Base-by-base conservation (phyloP, 495 filamentous ascomycete genomes). In the Margaritispora aquatica region DNA sequence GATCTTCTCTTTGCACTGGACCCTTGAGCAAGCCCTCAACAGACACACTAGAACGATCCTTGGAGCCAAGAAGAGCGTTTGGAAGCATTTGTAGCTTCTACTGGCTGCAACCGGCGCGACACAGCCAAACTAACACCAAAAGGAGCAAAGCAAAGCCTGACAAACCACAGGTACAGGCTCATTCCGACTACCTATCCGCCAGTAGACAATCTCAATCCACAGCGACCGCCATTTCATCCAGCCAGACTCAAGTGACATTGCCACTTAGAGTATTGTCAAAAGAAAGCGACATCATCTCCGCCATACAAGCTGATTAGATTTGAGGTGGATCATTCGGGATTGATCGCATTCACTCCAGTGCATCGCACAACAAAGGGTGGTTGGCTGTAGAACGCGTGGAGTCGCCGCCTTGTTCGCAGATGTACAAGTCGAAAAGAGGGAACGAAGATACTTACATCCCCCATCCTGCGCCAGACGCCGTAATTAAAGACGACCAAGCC, bases 401-500 rank as follows among this genome's bases (percentile, higher is more conserved):
- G 15, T 9, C 31, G 31, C 38, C 49, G 41, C 38, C 26, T 48
- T 27, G 52, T 2, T n/a, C 15, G 38, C 36, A 19, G 58, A 51
- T 50, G 47, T 31, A 24, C 8, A 17, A 54, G 20, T n/a, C 36
- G 13, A 38, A 48, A 23, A 60, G 41, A 50, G 17, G 3, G 17
- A 29, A 29, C 22, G 55, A 56, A 21, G 41, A 55, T 31, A 22
- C 52, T 2, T 64, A 66, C 51, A 59, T 66, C 10, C 66, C 63
- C 13, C 63, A 65, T 51, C 63, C 63, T 26, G 63, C 63, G 17
- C 63, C 66, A 51, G 49, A 62, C 51, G 31, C 65, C 27, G 53
- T 23, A 19, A 51, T 44, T 7, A 34, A 41, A 22, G 65, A 60
- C 22, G 56, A 62, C 29, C 54, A 64, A 13, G 47, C 48, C 31